Evolutionary conservation across 164 flowering plant genomes (phyloP), one percentile per base, ranked within the genome.

Genomic region (Pachysandra terminalis): DNA sequence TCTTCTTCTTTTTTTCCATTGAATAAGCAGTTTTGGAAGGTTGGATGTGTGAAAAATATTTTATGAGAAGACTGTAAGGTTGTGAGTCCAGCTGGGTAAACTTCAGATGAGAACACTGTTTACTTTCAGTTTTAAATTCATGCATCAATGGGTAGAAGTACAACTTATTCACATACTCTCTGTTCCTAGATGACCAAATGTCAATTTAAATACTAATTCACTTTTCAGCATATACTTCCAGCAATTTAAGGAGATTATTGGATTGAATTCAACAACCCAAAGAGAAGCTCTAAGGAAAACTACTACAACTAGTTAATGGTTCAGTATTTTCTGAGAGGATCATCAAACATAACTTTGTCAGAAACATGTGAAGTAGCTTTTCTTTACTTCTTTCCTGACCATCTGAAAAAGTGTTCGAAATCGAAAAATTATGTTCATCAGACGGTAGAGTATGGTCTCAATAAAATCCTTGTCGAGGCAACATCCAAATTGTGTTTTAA

Each of bases 11-110:
- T 15, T 48, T 64, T 49, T 57, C 19, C 49, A 28, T 68, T 74
- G 71, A 83, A 79, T 83, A 82, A 80, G 78, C 75, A 78, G 75
- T 75, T 83, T 78, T 79, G 74, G 75, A 59, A 68, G 54, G 66
- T 24, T 58, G 56, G 63, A 48, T 71, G 68, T 64, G 49, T 68
- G 79, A 74, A 32, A 56, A 64, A 19, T 51, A 56, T 58, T 71
- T 23, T 61, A 45, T 64, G 63, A 64, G 65, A 67, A 70, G 63
- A 69, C 68, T 68, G 56, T 15, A 10, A 45, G 48, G 53, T 64
- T 63, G 70, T 59, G 52, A 68, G 71, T 74, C 76, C 56, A 64
- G 37, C 57, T 68, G 64, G 35, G 51, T 66, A n/a, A 57, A 41
- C 25, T 75, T 57, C 17, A 64, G 74, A 75, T 66, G 73, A 58